Evolutionary conservation across 1,284 basidiomycete species (phyloP).

Genomic region (Apiotrichum gracile): DNA sequence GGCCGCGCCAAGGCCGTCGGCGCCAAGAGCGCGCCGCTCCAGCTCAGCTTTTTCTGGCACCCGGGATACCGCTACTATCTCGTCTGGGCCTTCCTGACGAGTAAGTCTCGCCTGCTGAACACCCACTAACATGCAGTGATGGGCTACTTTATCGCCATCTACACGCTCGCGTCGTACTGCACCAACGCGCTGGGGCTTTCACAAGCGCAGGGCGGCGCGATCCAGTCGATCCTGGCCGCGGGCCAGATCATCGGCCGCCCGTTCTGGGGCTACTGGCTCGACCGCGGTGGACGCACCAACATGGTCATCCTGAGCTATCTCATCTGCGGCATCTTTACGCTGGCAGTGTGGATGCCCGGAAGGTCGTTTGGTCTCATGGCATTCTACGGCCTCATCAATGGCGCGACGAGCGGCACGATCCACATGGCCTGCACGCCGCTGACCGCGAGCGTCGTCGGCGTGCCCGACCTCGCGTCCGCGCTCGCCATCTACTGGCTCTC

Average conservation of each 20-base stretch:
- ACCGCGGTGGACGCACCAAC: constrained; percentile 46
- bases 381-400: constrained; percentile 46
- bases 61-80: constrained; percentile 9
- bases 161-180: constrained; percentile 49
- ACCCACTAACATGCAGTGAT: constrained; percentile 29
- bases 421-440: constrained; percentile 45
- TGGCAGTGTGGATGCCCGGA: constrained; percentile 48
- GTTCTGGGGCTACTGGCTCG: constrained; percentile 43
- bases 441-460: constrained; percentile 43
- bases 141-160: constrained; percentile 49
- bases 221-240: constrained; percentile 48
- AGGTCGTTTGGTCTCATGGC: constrained; percentile 44
- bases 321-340: constrained; percentile 43
- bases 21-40: constrained; percentile 10
- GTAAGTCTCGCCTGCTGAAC: not conserved
- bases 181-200: constrained; percentile 44
- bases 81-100: constrained; percentile 15
- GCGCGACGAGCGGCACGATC: constrained; percentile 46
- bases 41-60: constrained; percentile 15
- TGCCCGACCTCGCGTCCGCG: constrained; percentile 44
- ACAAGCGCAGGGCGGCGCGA: constrained; percentile 46
- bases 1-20: constrained; percentile 33
- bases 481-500: constrained; percentile 47
- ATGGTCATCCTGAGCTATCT: constrained; percentile 45
- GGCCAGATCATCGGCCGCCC: constrained; percentile 50